Percentiles rank a stretch among this genome's conserved stretches.
phyloP scores from a whole-genome alignment of 495 filamentous ascomycete species.

The Aeminium ludgeri region DNA sequence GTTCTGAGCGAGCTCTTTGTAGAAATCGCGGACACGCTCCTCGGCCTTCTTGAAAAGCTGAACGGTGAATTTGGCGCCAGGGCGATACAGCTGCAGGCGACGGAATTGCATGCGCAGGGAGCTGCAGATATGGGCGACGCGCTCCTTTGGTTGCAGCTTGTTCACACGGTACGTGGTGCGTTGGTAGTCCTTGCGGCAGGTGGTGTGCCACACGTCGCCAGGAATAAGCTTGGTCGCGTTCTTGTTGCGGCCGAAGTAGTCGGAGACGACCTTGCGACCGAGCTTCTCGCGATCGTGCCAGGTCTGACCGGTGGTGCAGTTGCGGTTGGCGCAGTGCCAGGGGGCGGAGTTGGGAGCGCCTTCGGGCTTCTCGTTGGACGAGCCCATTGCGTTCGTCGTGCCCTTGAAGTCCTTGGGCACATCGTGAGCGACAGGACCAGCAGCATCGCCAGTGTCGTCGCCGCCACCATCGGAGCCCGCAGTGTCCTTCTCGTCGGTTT shows the following conservation, averaged over 20 bases:
- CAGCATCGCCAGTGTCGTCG: too few relatives aligned
- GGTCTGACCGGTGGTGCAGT: slow-evolving; percentile 9
- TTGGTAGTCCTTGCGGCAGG: slow-evolving; percentile 79
- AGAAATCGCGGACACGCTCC: not conserved
- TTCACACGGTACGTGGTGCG: slow-evolving; percentile 1
- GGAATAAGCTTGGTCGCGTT: slow-evolving; percentile 51
- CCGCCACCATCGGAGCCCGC: too few relatives aligned
- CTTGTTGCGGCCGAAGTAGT: slow-evolving; percentile 86
- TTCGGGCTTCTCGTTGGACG: slow-evolving; percentile 1
- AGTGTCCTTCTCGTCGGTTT: too few relatives aligned
- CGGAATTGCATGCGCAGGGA: slow-evolving; percentile 4
- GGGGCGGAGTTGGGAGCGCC: slow-evolving; percentile 2
- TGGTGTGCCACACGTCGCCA: slow-evolving; percentile 36
- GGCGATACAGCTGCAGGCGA: slow-evolving; percentile 11
- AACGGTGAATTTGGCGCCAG: slow-evolving; percentile 10
- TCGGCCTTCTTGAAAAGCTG: slow-evolving; percentile 3
- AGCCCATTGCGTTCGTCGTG: not conserved
- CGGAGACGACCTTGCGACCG: slow-evolving; percentile 57
- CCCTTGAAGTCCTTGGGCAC: slow-evolving; percentile 1
- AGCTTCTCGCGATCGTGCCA: slow-evolving; percentile 3
- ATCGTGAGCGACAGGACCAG: not conserved
- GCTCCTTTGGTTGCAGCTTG: not conserved
- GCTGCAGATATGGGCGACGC: not conserved
- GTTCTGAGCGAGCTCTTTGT: not conserved
- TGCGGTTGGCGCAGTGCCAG: slow-evolving; percentile 11